A percentile compares a stretch with the other conserved stretches of the same genome.
Conservation (phyloP, 2,329 filamentous ascomycete genomes). For the Hypoxylon sp. region DNA sequence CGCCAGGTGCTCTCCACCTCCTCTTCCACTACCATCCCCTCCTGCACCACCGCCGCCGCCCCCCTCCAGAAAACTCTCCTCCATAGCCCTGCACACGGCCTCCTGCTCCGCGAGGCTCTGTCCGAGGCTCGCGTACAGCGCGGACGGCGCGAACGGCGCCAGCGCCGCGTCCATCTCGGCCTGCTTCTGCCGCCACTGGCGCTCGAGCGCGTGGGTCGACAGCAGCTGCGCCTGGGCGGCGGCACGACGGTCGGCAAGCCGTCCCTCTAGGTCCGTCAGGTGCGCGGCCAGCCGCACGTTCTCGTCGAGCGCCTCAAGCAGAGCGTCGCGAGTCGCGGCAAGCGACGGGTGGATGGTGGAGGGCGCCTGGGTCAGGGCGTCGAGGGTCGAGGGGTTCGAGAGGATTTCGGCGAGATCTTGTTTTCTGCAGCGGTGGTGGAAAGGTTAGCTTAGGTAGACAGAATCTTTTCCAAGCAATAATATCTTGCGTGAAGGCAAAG, state of each 20-base stretch:
- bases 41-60: conserved; percentile 53
- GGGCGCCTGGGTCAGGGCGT: conserved; percentile 77
- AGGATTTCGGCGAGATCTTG: conserved; percentile 80
- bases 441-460: conserved; percentile 1
- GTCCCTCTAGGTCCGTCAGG: conserved; percentile 71
- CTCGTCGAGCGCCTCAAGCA: conserved; percentile 55
- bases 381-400: conserved; percentile 72
- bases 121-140: conserved; percentile 83
- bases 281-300: conserved; percentile 72
- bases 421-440: conserved; percentile 69
- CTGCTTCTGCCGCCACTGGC: conserved; percentile 92
- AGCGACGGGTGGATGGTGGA: conserved; percentile 79
- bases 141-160: conserved; percentile 85
- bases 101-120: conserved; percentile 87
- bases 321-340: conserved; percentile 70
- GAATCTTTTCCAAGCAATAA: too few species aligned
- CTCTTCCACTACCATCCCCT: conserved; percentile 18
- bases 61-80: conserved; percentile 90
- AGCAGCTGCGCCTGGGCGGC: conserved; percentile 84
- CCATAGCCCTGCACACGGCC: conserved; percentile 80
- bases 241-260: conserved; percentile 72
- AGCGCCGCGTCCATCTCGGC: conserved; percentile 88
- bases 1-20: conserved; percentile 61
- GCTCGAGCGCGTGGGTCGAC: conserved; percentile 84
- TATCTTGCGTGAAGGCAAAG: not conserved